Base-by-base conservation (phyloP, 1,284 basidiomycete genomes). In the Rhodotorula sp. region DNA sequence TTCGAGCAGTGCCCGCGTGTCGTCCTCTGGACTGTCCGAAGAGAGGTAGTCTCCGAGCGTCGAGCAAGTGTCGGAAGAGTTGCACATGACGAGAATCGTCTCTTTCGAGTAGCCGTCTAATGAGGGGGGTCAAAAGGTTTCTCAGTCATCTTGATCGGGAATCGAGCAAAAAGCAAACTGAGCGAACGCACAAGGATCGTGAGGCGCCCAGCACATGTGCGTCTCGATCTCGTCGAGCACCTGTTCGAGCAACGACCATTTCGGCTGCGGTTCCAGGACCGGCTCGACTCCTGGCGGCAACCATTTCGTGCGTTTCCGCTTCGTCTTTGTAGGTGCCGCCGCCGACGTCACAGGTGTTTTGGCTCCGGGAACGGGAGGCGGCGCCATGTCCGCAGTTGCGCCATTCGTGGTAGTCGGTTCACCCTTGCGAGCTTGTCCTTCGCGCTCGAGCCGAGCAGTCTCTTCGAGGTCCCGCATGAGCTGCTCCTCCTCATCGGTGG, bases 151-250 rank as follows among this genome's bases (percentile, higher is more conserved):
- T 43, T 43, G 39, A 2, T 47, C 29, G 46, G 14, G 10, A 6
- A 29, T 52, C 20, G 20, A 15, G 20, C 23, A 31, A 26, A 26
- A 47, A 29, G 26, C 18, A 34, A 23, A 7, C 7, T 23, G 3
- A n/a, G 15, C 21, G 1, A 5, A 59, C 71, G 58, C 49, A 77
- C 74, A 48, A 15, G 72, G 67, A 57, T 76, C 65, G 26, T 69
- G 66, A 5, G 62, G 63, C 0, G 68, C 57, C 71, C 75, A 73
- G 48, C 76, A 61, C 64, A 94, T 91, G 76, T 94, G 91, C 72
- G 90, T 89, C 81, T 99, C 97, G 8, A 95, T 91, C 83, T 99
- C 97, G 73, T 93, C 87, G 62, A 99, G 80, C 0, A 97, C 87
- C 20, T 94, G 91, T 0, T 89, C 87, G 5, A 99, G 83, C 5